Evolutionary conservation across 352 stramenopile species (phyloP).

Genomic region (Phytophthora boehmeriae): DNA sequence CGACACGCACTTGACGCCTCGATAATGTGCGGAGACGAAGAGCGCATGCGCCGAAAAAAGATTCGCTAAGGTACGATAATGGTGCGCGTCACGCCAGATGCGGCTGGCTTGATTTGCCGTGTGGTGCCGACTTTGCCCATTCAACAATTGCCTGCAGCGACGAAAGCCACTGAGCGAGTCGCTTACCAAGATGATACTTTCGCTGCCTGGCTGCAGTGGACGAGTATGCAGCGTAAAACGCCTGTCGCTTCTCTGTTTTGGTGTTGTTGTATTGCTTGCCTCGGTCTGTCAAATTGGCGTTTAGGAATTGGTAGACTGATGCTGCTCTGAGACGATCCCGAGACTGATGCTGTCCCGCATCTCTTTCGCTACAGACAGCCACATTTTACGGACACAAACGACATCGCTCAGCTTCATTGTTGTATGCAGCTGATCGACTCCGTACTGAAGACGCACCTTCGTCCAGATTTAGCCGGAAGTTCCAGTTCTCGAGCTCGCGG

Average conservation of each 20-base stretch:
- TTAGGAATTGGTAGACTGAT: background rate
- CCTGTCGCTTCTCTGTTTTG: too few species aligned
- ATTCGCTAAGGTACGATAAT: conserved; percentile 34
- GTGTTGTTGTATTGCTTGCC: too few species aligned
- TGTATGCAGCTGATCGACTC: background rate
- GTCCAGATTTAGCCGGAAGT: conserved; percentile 81
- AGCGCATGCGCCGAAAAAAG: background rate
- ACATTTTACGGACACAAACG: conserved; percentile 1
- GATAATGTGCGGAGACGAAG: background rate
- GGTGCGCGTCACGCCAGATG: too few species aligned
- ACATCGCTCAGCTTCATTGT: conserved; percentile 2
- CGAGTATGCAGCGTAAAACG: too few species aligned
- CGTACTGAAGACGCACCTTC: conserved; percentile 50
- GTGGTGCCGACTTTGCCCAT: background rate
- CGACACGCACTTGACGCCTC: background rate
- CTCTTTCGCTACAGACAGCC: conserved; percentile 36
- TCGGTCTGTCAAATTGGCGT: background rate
- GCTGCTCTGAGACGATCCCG: conserved; percentile 32
- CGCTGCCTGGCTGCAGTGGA: background rate
- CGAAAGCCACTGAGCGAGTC: background rate
- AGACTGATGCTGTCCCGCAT: conserved; percentile 48
- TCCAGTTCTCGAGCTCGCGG: conserved; percentile 84
- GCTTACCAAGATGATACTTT: background rate
- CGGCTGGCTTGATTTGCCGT: background rate
- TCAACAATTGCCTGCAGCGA: conserved; percentile 26